A percentile compares a stretch with the other conserved stretches of the same genome.
Evolutionary conservation across 306 rosid genomes (phyloP).

Genomic region (Vigna hirtella): DNA sequence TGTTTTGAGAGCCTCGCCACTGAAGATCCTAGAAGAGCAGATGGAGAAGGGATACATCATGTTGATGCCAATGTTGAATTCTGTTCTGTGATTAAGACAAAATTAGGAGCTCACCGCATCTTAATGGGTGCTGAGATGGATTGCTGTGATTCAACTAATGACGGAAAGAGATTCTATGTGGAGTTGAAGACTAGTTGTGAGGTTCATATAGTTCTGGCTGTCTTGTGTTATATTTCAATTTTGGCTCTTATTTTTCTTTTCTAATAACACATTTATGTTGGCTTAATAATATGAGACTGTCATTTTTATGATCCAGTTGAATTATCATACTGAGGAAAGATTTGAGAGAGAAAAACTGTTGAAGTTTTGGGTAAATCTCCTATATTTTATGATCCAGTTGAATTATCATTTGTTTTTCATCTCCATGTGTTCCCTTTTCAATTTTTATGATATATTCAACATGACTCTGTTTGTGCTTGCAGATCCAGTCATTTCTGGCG

Average conservation of each 20-base stretch:
- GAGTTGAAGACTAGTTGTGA: slow-evolving; percentile 94
- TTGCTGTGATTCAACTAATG: slow-evolving; percentile 98
- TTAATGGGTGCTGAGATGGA: slow-evolving; percentile 99
- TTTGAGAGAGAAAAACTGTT: slow-evolving; percentile 93
- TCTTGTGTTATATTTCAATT: slow-evolving; percentile 6
- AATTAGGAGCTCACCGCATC: slow-evolving; percentile 96
- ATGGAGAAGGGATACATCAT: slow-evolving; percentile 86
- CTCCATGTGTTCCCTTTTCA: background rate
- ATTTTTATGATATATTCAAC: slow-evolving; percentile 13
- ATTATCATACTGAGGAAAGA: slow-evolving; percentile 82
- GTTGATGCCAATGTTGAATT: slow-evolving; percentile 93
- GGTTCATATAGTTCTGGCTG: slow-evolving; percentile 54
- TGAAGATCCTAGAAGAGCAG: slow-evolving; percentile 88
- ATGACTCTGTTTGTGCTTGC: slow-evolving; percentile 50
- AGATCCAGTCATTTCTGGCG: slow-evolving; percentile 97
- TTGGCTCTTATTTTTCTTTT: slow-evolving; percentile 17
- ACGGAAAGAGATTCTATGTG: slow-evolving; percentile 92
- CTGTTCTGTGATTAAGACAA: slow-evolving; percentile 89
- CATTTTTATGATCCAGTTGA: slow-evolving; percentile 66
- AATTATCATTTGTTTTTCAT: background rate
- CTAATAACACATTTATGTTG: background rate
- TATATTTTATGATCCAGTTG: background rate
- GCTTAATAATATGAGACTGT: slow-evolving; percentile 6
- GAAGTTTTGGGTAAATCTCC: slow-evolving; percentile 76
- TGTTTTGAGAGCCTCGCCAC: slow-evolving; percentile 98